These are phyloP conservation scores for Neopestalotiopsis rosae DNA, from an alignment of 2,329 filamentous ascomycete species.

Conservation along the genomic window DNA sequence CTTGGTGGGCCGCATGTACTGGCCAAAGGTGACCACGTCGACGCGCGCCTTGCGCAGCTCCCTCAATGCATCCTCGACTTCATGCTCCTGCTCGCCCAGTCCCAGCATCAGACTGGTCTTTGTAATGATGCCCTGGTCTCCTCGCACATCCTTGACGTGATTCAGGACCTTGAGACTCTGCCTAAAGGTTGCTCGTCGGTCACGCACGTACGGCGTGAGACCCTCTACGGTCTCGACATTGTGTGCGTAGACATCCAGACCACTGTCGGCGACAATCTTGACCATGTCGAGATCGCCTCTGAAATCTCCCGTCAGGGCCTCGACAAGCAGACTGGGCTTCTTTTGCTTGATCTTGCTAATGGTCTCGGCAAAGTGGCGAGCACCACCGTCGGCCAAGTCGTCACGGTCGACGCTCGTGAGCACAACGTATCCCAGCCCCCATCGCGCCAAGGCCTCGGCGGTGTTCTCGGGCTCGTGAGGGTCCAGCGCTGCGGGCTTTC, in stretches of 20 bases:
- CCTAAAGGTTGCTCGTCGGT: conserved; percentile 86
- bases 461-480: conserved; percentile 97
- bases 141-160: conserved; percentile 78
- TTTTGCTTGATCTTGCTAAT: conserved; percentile 92
- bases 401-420: conserved; percentile 93
- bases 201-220: conserved; percentile 86
- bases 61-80: conserved; percentile 79
- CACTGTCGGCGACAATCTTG: conserved; percentile 79
- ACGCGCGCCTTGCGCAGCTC: conserved; percentile 82
- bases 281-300: conserved; percentile 87
- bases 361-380: conserved; percentile 89
- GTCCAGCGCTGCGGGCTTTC: conserved; percentile 78
- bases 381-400: conserved; percentile 87
- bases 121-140: conserved; percentile 79
- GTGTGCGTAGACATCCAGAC: conserved; percentile 94
- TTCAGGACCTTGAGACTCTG: conserved; percentile 82
- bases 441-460: conserved; percentile 87
- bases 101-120: conserved; percentile 99
- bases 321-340: conserved; percentile 77
- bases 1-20: conserved; percentile 99
- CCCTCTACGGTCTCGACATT: conserved; percentile 96
- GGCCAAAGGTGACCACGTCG: conserved; percentile 98
- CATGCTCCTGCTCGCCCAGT: conserved; percentile 87
- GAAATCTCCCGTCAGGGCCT: conserved; percentile 89
- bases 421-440: conserved; percentile 96